phyloP scores from a whole-genome alignment of 371 early-diverging fungal genomes.

The Haplosporangium sp. region DNA sequence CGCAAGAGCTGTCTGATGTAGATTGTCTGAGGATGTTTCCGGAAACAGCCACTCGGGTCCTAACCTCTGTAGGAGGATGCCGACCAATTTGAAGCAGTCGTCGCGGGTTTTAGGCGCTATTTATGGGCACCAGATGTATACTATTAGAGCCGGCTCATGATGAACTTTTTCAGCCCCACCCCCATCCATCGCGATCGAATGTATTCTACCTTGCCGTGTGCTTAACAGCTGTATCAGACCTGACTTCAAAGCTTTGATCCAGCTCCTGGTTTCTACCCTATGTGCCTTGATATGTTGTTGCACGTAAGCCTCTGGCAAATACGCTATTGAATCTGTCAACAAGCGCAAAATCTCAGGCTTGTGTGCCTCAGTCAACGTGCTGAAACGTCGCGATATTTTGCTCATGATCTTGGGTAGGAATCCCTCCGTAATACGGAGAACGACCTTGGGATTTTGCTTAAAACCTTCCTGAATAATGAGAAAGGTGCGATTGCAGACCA shows the following conservation, averaged over 20 bases:
- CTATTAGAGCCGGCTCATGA: background rate
- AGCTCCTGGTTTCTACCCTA: constrained; percentile 16
- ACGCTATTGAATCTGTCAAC: constrained; percentile 27
- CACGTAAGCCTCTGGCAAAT: constrained; percentile 28
- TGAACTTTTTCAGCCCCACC: too few relatives aligned
- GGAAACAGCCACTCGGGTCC: constrained; percentile 50
- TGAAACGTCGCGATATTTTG: constrained; percentile 21
- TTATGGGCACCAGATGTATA: background rate
- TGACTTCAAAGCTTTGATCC: constrained; percentile 35
- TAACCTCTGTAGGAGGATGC: constrained; percentile 35
- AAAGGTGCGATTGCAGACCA: constrained; percentile 34
- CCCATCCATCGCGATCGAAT: too few relatives aligned
- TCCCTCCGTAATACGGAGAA: constrained; percentile 30
- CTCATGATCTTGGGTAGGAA: constrained; percentile 41
- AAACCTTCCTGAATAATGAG: constrained; percentile 45
- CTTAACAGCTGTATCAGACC: constrained; percentile 47
- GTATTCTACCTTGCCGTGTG: constrained; percentile 41
- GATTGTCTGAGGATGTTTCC: constrained; percentile 4
- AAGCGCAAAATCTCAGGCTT: constrained; percentile 33
- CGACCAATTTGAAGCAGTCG: constrained; percentile 38
- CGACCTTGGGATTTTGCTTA: constrained; percentile 32
- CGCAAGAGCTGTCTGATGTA: background rate
- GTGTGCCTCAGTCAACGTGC: constrained; percentile 24
- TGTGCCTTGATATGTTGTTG: constrained; percentile 30
- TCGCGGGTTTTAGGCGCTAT: constrained; percentile 38